These are phyloP conservation scores for Fusarium clavum DNA, from an alignment of 2,329 filamentous ascomycete species.

Conservation along the genomic window DNA sequence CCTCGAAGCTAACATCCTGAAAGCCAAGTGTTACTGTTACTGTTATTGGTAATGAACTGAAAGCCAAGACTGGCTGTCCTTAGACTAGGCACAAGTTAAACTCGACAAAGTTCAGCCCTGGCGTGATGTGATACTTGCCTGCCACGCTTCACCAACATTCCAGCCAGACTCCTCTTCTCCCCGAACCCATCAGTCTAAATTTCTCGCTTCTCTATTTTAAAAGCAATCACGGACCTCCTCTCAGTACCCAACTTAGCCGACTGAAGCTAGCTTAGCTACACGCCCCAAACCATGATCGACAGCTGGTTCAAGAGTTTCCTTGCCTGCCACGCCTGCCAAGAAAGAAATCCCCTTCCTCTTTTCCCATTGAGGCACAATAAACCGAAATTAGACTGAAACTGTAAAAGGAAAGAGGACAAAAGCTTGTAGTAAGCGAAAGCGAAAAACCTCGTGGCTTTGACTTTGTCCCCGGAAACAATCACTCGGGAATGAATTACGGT, in stretches of 20 bases:
- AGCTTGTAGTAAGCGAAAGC: not conserved
- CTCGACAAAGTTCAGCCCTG: slow-evolving; percentile 21
- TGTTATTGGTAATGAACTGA: not conserved
- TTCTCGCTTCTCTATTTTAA: slow-evolving; percentile 7
- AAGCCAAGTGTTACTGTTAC: not conserved
- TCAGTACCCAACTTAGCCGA: not conserved
- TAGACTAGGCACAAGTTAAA: not conserved
- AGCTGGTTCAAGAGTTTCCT: slow-evolving; percentile 13
- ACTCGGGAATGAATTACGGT: slow-evolving; percentile 16
- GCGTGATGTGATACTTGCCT: slow-evolving; percentile 8
- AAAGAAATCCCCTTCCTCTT: not conserved
- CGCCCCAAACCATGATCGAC: slow-evolving; percentile 43
- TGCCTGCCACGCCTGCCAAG: slow-evolving; percentile 1
- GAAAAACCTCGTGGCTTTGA: slow-evolving; percentile 13
- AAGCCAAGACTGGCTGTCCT: not conserved
- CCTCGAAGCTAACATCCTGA: not conserved
- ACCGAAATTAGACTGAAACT: slow-evolving; percentile 3
- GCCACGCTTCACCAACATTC: slow-evolving; percentile 36
- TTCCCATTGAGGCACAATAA: not conserved
- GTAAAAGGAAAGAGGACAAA: not conserved
- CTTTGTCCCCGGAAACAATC: slow-evolving; percentile 6
- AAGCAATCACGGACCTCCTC: slow-evolving; percentile 15
- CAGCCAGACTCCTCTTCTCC: slow-evolving; percentile 23
- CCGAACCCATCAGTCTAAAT: slow-evolving; percentile 42
- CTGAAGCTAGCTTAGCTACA: slow-evolving; percentile 10